Conservation (phyloP, 2,329 filamentous ascomycete species). For the Diaporthe ilicicola region DNA sequence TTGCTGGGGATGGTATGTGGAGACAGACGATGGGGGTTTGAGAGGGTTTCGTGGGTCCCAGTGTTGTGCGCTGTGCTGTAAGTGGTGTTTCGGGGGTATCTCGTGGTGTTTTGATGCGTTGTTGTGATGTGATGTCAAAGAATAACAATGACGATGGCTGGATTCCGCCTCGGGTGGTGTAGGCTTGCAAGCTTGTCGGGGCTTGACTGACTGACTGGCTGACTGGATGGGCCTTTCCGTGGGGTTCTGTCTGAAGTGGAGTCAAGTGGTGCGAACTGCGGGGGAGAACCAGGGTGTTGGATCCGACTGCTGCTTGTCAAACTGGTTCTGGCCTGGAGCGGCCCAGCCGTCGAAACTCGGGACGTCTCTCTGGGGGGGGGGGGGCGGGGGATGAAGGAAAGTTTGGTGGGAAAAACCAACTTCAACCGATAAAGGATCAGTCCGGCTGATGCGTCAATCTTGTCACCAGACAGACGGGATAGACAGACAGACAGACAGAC, state of each 20-base stretch:
- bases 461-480: not conserved
- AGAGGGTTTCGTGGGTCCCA: not conserved
- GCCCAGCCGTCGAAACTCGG: not conserved
- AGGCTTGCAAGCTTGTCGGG: not conserved
- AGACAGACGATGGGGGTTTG: not conserved
- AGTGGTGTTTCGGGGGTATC: not conserved
- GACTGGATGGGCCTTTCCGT: not conserved
- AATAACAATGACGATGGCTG: constrained; percentile 23
- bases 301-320: not conserved
- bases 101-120: constrained; percentile 10
- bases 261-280: constrained; percentile 6
- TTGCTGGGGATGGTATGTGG: not conserved
- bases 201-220: not conserved
- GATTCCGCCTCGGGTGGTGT: not conserved
- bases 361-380: not conserved
- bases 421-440: not conserved
- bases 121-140: constrained; percentile 9
- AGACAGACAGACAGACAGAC: too few species aligned
- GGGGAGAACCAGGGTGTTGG: not conserved
- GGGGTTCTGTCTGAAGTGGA: constrained; percentile 9
- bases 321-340: not conserved
- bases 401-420: not conserved
- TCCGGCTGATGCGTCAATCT: not conserved
- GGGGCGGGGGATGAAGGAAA: not conserved
- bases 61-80: not conserved